These are phyloP conservation scores for Periconia sp. DNA, from an alignment of 2,329 filamentous ascomycete genomes.

Conservation along the genomic window DNA sequence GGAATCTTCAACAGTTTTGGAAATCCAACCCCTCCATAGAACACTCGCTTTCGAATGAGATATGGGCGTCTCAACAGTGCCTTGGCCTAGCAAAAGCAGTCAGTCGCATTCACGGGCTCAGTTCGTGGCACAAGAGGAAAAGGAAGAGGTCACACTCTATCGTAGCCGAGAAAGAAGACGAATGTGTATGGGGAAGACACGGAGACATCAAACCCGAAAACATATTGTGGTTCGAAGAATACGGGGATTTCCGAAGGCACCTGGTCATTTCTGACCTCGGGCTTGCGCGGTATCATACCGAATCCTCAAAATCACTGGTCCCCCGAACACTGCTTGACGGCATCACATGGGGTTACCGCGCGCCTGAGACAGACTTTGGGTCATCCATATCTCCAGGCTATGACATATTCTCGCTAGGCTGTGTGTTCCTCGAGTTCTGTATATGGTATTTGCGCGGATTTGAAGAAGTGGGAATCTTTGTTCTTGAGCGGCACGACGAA, in stretches of 20 bases:
- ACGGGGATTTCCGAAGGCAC: neutral
- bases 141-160: neutral
- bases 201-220: neutral
- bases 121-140: neutral
- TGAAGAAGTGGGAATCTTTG: no score
- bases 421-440: constrained; percentile 74
- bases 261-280: neutral
- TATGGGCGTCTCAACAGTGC: neutral
- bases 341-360: neutral
- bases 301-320: neutral
- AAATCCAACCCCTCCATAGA: neutral
- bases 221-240: neutral
- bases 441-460: no score
- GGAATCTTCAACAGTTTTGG: neutral
- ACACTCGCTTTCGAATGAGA: neutral
- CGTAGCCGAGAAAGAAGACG: neutral
- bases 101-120: constrained; percentile 1
- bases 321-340: neutral
- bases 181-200: neutral
- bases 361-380: neutral
- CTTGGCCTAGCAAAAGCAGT: neutral
- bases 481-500: no score
- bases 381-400: neutral
- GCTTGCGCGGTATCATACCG: neutral
- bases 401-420: constrained; percentile 91